Conservation (phyloP, 805 yeast genomes). For the Kurtzmaniella cleridarum region DNA sequence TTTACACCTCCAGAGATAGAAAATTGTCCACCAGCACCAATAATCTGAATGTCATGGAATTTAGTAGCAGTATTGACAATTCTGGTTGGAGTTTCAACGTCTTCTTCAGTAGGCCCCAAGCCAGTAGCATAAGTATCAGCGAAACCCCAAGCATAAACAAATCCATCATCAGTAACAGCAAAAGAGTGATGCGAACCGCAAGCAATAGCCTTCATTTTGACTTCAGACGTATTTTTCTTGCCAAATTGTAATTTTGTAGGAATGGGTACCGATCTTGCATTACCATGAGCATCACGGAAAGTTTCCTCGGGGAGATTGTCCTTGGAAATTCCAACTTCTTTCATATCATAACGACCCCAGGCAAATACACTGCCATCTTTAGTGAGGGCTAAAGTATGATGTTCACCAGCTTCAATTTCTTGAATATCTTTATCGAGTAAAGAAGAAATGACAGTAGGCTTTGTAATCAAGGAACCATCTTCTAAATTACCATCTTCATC, state of each 20-base stretch:
- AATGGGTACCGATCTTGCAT: slow-evolving; percentile 76
- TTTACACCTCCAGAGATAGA: slow-evolving; percentile 81
- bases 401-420: slow-evolving; percentile 87
- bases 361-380: slow-evolving; percentile 68
- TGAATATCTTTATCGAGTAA: slow-evolving; percentile 54
- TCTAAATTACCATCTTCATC: slow-evolving; percentile 62
- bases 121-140: slow-evolving; percentile 97
- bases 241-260: slow-evolving; percentile 60
- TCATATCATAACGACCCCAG: slow-evolving; percentile 93
- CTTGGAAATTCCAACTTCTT: slow-evolving; percentile 76
- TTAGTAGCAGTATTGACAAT: slow-evolving; percentile 92
- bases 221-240: slow-evolving; percentile 20
- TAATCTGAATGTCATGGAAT: slow-evolving; percentile 58
- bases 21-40: slow-evolving; percentile 97
- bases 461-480: slow-evolving; percentile 76
- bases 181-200: slow-evolving; percentile 91
- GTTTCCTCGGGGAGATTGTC: slow-evolving; percentile 65
- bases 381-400: slow-evolving; percentile 78
- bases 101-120: slow-evolving; percentile 85
- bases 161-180: slow-evolving; percentile 79
- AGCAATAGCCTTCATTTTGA: slow-evolving; percentile 45
- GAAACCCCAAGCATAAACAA: slow-evolving; percentile 94
- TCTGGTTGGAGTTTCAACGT: slow-evolving; percentile 81
- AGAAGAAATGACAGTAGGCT: slow-evolving; percentile 68
- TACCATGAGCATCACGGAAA: slow-evolving; percentile 73